Conservation (phyloP, 164 flowering plant species). For the Nelumbo lutea region DNA sequence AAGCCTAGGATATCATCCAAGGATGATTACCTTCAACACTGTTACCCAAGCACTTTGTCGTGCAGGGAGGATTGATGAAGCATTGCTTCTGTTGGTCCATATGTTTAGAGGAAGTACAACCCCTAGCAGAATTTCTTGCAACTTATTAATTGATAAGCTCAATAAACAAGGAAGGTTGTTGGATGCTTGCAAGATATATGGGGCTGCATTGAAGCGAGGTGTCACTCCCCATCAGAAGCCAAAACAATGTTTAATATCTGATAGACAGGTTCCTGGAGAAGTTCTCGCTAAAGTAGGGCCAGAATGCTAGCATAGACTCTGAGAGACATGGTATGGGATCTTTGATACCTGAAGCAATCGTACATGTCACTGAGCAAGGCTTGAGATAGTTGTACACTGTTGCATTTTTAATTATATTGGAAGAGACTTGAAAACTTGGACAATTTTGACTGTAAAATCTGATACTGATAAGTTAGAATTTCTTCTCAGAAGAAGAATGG, state of each 20-base stretch:
- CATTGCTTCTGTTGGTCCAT: constrained; percentile 37
- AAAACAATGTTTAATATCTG: constrained; percentile 4
- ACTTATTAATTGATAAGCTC: constrained; percentile 43
- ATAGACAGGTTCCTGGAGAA: background rate
- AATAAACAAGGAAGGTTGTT: constrained; percentile 30
- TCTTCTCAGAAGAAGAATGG: no score
- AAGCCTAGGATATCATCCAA: constrained; percentile 36
- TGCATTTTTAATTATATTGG: constrained; percentile 3
- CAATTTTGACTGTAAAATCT: background rate
- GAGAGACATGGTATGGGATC: background rate
- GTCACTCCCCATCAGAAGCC: constrained; percentile 33
- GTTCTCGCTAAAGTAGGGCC: background rate
- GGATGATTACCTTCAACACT: constrained; percentile 35
- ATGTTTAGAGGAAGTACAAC: constrained; percentile 24
- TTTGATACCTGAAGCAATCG: background rate
- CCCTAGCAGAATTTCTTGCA: constrained; percentile 36
- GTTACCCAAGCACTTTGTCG: constrained; percentile 51
- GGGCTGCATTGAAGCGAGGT: constrained; percentile 51
- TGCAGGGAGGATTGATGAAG: constrained; percentile 43
- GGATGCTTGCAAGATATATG: constrained; percentile 41
- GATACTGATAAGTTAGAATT: no score
- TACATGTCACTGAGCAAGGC: background rate
- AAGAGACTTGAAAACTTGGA: background rate
- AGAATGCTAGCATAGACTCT: background rate
- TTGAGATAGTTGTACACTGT: constrained; percentile 1